Evolutionary conservation across 805 yeast genomes (phyloP), one percentile per base, ranked within the genome.

Genomic region (Cyberlindnera bimundalis): DNA sequence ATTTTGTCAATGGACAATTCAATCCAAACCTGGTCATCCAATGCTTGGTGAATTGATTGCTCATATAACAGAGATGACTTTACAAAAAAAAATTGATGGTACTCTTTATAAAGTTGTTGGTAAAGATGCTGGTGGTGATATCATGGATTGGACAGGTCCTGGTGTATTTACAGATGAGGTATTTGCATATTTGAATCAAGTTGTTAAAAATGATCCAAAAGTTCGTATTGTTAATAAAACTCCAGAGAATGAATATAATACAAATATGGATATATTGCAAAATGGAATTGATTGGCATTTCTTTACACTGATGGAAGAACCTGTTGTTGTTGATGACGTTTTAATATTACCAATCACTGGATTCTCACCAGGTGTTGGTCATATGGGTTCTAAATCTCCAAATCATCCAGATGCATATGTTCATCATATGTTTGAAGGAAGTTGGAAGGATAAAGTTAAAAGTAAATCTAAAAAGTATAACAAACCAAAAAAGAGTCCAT

Each of bases 141-240:
- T 88, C 39, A 86, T 88, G 95, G 76, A 83, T 55, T 87, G 96
- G 96, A 87, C 98, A 0, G 99, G 99, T 0, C 96, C 98, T 0
- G 98, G 95, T 1, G 78, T 88, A 17, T 93, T 90, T 79, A 91
- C 99, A 0, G 98, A 93, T 59, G 65, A 76, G 9, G 71, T 93
- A 17, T 88, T 93, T 61, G 78, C 74, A 33, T 89, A 91, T 61
- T 70, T 91, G 51, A 84, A 84, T 61, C 82, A 79, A 18, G 47
- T 47, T 4, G 5, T 45, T 6, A 39, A 35, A n/a, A 17, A 39
- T 7, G 31, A 34, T 9, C 32, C 35, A 7, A 17, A 33, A 5
- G 7, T 43, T 2, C 34, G 39, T 10, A 33, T 51, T n/a, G 39
- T 50, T 6, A 53, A 48, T 32, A 32, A 33, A 5, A 57, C 53